Evolutionary conservation across 2,329 filamentous ascomycete genomes (phyloP).

Genomic region (Tolypocladium sp.): DNA sequence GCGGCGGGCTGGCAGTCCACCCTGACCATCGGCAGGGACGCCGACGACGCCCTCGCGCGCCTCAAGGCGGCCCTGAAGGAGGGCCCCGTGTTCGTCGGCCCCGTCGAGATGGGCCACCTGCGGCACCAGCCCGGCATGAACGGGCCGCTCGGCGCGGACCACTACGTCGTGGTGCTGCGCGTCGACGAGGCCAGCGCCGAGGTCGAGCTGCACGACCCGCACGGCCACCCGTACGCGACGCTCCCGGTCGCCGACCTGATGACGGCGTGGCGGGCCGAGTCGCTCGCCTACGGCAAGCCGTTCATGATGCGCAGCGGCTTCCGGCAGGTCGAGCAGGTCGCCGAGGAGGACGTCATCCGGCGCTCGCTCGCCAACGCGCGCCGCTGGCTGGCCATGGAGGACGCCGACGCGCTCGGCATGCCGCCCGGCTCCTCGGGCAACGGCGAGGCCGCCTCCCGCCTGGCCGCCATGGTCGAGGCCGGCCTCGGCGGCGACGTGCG

Average conservation of each 20-base stretch:
- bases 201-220: slow-evolving; percentile 8
- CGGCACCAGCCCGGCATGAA: slow-evolving; percentile 6
- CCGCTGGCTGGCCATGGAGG: slow-evolving; percentile 4
- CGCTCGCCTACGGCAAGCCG: slow-evolving; percentile 8
- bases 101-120: slow-evolving; percentile 9
- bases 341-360: slow-evolving; percentile 8
- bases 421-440: slow-evolving; percentile 7
- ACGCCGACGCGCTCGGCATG: slow-evolving; percentile 1
- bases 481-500: slow-evolving; percentile 1
- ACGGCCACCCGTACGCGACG: slow-evolving; percentile 8
- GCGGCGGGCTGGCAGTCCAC: slow-evolving; percentile 7
- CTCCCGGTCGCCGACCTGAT: slow-evolving; percentile 7
- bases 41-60: slow-evolving; percentile 3
- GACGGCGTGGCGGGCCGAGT: slow-evolving; percentile 7
- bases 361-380: slow-evolving; percentile 5
- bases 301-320: slow-evolving; percentile 10
- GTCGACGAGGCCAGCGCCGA: slow-evolving; percentile 1
- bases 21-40: slow-evolving; percentile 5
- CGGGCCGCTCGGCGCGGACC: slow-evolving; percentile 9
- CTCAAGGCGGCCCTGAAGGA: slow-evolving; percentile 4
- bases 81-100: slow-evolving; percentile 9
- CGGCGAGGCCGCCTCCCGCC: slow-evolving; percentile 2
- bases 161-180: slow-evolving; percentile 8
- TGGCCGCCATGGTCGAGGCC: slow-evolving; percentile 5
- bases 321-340: slow-evolving; percentile 1